phyloP scores from a whole-genome alignment of 1,284 basidiomycete genomes.

The Ceratobasidium sp. region DNA sequence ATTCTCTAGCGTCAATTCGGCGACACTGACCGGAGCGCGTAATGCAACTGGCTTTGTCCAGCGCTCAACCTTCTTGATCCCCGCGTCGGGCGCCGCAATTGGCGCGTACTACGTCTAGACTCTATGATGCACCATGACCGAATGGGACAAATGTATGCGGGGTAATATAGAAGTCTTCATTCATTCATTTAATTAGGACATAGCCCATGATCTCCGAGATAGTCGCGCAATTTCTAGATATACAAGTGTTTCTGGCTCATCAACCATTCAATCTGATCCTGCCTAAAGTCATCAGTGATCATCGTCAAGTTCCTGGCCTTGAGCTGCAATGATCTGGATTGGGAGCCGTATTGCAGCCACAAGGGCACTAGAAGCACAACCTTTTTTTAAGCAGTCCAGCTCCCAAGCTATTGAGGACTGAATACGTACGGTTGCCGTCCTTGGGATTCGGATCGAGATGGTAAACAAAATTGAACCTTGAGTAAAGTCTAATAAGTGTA shows the following conservation, averaged over 20 bases:
- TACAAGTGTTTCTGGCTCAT: slow-evolving; percentile 20
- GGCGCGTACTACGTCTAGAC: slow-evolving; percentile 35
- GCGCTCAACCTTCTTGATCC: slow-evolving; percentile 36
- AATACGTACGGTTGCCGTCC: not conserved
- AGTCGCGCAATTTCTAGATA: not conserved
- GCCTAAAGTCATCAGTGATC: slow-evolving; percentile 16
- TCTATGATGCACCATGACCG: not conserved
- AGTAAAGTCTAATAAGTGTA: not conserved
- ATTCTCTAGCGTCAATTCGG: slow-evolving; percentile 38
- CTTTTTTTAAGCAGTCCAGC: not conserved
- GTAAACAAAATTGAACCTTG: slow-evolving; percentile 26
- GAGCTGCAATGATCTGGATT: slow-evolving; percentile 2
- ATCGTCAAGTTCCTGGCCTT: slow-evolving; percentile 21
- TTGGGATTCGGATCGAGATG: slow-evolving; percentile 9
- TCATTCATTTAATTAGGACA: not conserved
- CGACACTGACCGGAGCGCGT: slow-evolving; percentile 37
- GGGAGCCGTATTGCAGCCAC: slow-evolving; percentile 24
- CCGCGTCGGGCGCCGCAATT: slow-evolving; percentile 37
- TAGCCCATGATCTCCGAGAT: too few relatives aligned
- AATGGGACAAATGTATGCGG: not conserved
- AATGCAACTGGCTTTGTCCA: slow-evolving; percentile 32
- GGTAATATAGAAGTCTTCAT: not conserved
- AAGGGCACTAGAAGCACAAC: not conserved
- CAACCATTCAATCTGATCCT: slow-evolving; percentile 22
- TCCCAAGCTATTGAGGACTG: not conserved